These are phyloP conservation scores for Aquanectria penicillioides DNA, from an alignment of 2,329 filamentous ascomycete genomes.

Conservation along the genomic window DNA sequence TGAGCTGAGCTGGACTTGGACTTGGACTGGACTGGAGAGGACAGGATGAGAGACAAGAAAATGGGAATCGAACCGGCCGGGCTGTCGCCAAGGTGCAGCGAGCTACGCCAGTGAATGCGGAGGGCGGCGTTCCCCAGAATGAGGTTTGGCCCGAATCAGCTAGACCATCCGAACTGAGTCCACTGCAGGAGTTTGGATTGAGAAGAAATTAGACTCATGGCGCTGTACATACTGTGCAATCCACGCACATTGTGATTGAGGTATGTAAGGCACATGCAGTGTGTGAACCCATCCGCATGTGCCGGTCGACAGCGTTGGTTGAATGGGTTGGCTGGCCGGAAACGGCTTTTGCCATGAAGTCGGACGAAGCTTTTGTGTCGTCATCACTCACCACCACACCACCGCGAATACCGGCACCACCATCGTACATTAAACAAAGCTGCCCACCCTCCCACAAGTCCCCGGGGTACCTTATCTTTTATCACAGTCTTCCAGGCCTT, in stretches of 20 bases:
- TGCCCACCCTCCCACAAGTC: too few species aligned
- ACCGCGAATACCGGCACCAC: too few species aligned
- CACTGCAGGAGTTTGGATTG: not conserved
- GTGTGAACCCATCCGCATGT: too few species aligned
- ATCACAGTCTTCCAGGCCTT: too few species aligned
- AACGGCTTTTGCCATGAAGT: not conserved
- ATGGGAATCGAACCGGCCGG: slow-evolving; percentile 2
- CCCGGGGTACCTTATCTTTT: too few species aligned
- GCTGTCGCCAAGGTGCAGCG: too few species aligned
- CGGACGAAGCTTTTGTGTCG: not conserved
- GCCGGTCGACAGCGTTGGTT: not conserved
- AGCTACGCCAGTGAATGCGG: slow-evolving; percentile 18
- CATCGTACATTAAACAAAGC: too few species aligned
- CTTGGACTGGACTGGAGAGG: not conserved
- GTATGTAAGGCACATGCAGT: too few species aligned
- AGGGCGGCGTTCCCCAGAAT: slow-evolving; percentile 22
- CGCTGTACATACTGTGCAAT: too few species aligned
- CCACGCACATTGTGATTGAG: too few species aligned
- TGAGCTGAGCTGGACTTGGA: too few species aligned
- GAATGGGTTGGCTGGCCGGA: not conserved
- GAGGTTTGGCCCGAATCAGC: not conserved
- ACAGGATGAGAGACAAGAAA: not conserved
- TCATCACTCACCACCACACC: not conserved
- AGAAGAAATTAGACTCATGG: not conserved
- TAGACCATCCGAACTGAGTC: slow-evolving; percentile 18